A percentile compares a stretch with the other conserved stretches of the same genome.
Evolutionary conservation across 768 basidiomycete species (phyloP).

Genomic region (Mycena galericulata): DNA sequence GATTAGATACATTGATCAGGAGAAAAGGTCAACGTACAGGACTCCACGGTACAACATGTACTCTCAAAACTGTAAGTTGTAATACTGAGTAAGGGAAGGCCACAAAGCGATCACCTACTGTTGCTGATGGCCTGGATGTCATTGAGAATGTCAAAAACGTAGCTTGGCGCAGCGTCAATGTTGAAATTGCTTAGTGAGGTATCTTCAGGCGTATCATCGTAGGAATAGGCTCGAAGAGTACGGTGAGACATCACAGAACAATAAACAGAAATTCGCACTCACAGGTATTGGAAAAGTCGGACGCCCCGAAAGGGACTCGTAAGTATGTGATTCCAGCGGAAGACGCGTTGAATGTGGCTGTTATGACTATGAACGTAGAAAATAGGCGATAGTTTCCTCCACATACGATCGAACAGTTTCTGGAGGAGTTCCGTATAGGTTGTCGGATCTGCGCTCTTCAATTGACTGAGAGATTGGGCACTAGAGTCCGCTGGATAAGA

Average conservation of each 20-base stretch:
- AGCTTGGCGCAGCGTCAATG: conserved; percentile 44
- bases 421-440: conserved; percentile 44
- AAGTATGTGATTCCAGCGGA: conserved; percentile 47
- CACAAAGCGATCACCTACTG: background rate
- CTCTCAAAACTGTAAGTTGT: background rate
- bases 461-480: conserved; percentile 54
- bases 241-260: background rate
- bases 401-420: conserved; percentile 45
- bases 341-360: conserved; percentile 36
- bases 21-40: background rate
- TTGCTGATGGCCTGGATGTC: conserved; percentile 41
- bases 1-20: background rate
- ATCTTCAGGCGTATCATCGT: conserved; percentile 45
- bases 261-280: background rate
- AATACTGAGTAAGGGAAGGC: background rate
- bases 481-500: conserved; percentile 61
- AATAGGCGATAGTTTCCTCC: background rate
- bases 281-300: conserved; percentile 45
- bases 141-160: conserved; percentile 43
- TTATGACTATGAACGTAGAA: too few relatives aligned
- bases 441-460: conserved; percentile 56
- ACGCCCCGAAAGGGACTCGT: conserved; percentile 47
- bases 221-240: conserved; percentile 40
- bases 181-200: conserved; percentile 43
- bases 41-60: conserved; percentile 19